These are phyloP conservation scores for Dryas octopetala DNA, from an alignment of 306 rosid species.

Conservation along the genomic window DNA sequence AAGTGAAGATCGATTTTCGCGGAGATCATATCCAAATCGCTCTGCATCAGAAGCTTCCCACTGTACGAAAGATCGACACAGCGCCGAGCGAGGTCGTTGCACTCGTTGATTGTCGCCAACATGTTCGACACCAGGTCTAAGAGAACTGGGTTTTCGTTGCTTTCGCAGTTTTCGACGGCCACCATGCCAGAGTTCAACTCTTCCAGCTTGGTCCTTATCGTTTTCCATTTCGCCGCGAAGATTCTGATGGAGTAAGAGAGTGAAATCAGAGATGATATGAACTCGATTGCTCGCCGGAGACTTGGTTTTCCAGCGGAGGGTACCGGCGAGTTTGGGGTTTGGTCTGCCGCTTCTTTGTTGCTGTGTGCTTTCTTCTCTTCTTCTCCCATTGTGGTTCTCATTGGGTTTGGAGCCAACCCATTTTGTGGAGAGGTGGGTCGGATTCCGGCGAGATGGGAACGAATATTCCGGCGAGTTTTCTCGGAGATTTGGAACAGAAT, in stretches of 20 bases:
- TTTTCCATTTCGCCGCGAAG: slow-evolving; percentile 75
- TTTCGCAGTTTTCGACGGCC: slow-evolving; percentile 59
- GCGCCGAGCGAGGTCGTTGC: slow-evolving; percentile 65
- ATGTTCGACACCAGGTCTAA: slow-evolving; percentile 36
- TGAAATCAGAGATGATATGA: slow-evolving; percentile 54
- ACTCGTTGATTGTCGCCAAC: slow-evolving; percentile 46
- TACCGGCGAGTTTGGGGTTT: slow-evolving; percentile 32
- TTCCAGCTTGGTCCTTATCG: slow-evolving; percentile 62
- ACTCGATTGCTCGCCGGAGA: slow-evolving; percentile 45
- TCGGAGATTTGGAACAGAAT: slow-evolving; percentile 3
- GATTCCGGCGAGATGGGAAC: slow-evolving; percentile 14
- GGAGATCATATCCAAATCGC: slow-evolving; percentile 68
- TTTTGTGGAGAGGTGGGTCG: slow-evolving; percentile 22
- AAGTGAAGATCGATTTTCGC: slow-evolving; percentile 56
- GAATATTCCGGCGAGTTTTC: slow-evolving; percentile 38
- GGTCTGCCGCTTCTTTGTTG: slow-evolving; percentile 27
- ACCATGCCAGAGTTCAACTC: slow-evolving; percentile 55
- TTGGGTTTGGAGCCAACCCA: slow-evolving; percentile 35
- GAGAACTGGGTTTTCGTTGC: slow-evolving; percentile 45
- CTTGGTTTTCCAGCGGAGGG: slow-evolving; percentile 23
- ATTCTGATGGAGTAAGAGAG: slow-evolving; percentile 65
- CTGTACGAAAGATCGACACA: slow-evolving; percentile 74
- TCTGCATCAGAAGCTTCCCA: slow-evolving; percentile 94
- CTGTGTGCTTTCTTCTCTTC: slow-evolving; percentile 15
- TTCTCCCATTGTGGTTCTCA: slow-evolving; percentile 53